Base-by-base conservation (phyloP, 116 monocot genomes). In the Zostera marina region DNA sequence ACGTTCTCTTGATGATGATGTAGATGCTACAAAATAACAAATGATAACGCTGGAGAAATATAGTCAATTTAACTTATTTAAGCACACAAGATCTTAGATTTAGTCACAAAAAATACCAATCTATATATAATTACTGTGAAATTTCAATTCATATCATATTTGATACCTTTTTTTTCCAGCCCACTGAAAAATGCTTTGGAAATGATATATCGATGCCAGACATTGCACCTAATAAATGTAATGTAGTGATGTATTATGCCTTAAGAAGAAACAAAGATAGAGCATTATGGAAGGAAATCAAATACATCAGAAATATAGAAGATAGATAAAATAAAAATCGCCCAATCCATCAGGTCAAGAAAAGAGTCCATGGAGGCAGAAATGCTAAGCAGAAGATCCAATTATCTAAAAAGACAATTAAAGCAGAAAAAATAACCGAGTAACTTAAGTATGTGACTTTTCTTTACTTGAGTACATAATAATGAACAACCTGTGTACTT, bases 151-250 rank as follows among this genome's bases (percentile, higher is more conserved):
- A 14, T 11, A 54, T 24, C 48, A 4, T n/a, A 65, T 3, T 9
- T 4, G 21, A 67, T 73, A 94, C 94, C 94, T 88, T 68, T 88
- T 94, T 73, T 94, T 94, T 63, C 94, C 81, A 49, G 84, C 88
- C 56, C 82, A 79, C 77, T 94, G 88, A 63, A 73, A 77, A 25
- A 74, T 85, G 74, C 85, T 85, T 9, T 39, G 66, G 17, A 94
- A 54, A 16, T 38, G 71, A 77, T 94, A 94, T 71, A 88, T 72
- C 52, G 94, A 85, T 67, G 94, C 94, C 12, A 94, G 61, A 14
- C 88, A 77, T 66, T 72, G 83, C 23, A 94, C 55, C 55, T 55
- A 9, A 20, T 19, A 51, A 21, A 8, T 20, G 20, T 48, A n/a
- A 47, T 7, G 20, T 48, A 15, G 8, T 19, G 8, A 21, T 21